These are phyloP conservation scores for Lithospermum erythrorhizon DNA, from an alignment of 257 asterid species.

Conservation along the genomic window DNA sequence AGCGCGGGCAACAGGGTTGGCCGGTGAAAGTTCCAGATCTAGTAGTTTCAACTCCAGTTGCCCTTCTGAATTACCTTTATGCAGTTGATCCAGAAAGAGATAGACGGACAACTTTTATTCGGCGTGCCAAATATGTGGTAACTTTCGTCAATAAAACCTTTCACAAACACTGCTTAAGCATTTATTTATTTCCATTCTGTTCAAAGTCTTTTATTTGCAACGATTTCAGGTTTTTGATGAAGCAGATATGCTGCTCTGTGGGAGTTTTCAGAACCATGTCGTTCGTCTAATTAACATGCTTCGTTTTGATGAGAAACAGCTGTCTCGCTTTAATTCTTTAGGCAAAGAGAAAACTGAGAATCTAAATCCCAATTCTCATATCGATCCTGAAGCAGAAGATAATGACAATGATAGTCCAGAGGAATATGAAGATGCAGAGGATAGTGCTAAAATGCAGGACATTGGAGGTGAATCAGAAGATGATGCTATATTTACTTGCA, in stretches of 20 bases:
- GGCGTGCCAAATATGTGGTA: slow-evolving; percentile 80
- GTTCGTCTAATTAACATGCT: slow-evolving; percentile 77
- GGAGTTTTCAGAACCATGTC: slow-evolving; percentile 93
- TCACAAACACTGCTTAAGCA: background rate
- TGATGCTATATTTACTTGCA: slow-evolving; percentile 18
- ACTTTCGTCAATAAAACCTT: slow-evolving; percentile 9
- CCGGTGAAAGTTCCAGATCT: slow-evolving; percentile 67
- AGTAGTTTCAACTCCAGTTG: slow-evolving; percentile 89
- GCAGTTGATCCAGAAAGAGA: slow-evolving; percentile 54
- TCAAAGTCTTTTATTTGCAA: slow-evolving; percentile 4
- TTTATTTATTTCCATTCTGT: slow-evolving; percentile 1
- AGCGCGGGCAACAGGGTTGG: slow-evolving; percentile 73
- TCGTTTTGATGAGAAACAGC: slow-evolving; percentile 88
- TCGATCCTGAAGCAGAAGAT: slow-evolving; percentile 29
- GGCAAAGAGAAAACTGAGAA: slow-evolving; percentile 17
- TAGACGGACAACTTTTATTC: slow-evolving; percentile 46
- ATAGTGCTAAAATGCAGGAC: slow-evolving; percentile 20
- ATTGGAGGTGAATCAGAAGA: slow-evolving; percentile 31
- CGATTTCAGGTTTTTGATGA: slow-evolving; percentile 77
- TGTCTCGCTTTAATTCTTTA: slow-evolving; percentile 36
- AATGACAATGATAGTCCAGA: slow-evolving; percentile 19
- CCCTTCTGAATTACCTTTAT: slow-evolving; percentile 70
- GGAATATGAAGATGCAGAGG: slow-evolving; percentile 35
- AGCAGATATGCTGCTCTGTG: slow-evolving; percentile 91
- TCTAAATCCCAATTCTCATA: slow-evolving; percentile 15